Percentiles rank a stretch among this genome's conserved stretches.
These are phyloP conservation scores for Ophiocordyceps camponoti-floridani DNA, from an alignment of 2,329 filamentous ascomycete genomes.

Conservation along the genomic window DNA sequence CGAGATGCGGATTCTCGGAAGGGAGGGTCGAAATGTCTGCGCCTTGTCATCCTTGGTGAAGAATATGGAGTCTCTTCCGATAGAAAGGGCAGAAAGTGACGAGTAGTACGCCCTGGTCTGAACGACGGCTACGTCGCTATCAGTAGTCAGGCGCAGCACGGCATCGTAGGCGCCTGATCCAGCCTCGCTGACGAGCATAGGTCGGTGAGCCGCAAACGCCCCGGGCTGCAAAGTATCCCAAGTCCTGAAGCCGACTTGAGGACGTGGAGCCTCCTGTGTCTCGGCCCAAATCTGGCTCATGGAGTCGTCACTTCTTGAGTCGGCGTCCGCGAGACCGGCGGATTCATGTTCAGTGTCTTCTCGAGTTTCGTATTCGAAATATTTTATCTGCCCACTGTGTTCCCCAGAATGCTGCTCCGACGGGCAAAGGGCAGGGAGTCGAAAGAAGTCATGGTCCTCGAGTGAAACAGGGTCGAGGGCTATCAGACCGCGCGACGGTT, in stretches of 20 bases:
- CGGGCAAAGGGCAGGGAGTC: conserved; percentile 2
- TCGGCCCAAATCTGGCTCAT: conserved; percentile 26
- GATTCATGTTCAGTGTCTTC: background rate
- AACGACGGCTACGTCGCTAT: conserved; percentile 23
- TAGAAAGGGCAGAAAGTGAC: conserved; percentile 45
- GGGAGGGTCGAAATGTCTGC: conserved; percentile 30
- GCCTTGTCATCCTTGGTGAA: conserved; percentile 41
- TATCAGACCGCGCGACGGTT: background rate
- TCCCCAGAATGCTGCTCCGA: conserved; percentile 1
- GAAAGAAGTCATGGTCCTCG: conserved; percentile 14
- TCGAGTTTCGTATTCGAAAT: background rate
- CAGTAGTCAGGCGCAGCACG: conserved; percentile 24
- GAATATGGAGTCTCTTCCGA: conserved; percentile 55
- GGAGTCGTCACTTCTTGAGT: background rate
- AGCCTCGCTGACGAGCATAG: conserved; percentile 49
- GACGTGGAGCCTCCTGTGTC: conserved; percentile 13
- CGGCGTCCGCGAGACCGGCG: background rate
- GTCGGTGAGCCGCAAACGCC: conserved; percentile 15
- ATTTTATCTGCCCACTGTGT: background rate
- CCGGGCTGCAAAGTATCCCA: conserved; percentile 50
- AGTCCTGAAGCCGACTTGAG: conserved; percentile 31
- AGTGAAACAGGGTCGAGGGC: conserved; percentile 6
- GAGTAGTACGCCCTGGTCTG: conserved; percentile 29
- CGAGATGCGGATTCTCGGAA: conserved; percentile 30
- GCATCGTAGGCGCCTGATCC: conserved; percentile 50